phyloP scores from a whole-genome alignment of 805 yeast species.

The Lipomyces spencermartinsiae region DNA sequence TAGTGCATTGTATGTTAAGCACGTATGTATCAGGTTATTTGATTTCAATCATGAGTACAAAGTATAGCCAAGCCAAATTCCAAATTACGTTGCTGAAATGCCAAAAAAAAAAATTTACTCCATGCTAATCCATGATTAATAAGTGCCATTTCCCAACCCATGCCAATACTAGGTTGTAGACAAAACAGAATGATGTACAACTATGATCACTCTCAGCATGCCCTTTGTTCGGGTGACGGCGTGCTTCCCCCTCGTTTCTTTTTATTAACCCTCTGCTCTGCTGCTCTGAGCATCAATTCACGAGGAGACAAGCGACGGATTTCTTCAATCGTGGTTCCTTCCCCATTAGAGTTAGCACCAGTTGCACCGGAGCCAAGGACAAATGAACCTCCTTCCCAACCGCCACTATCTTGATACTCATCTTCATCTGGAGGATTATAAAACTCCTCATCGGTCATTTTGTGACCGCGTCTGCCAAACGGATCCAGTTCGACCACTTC shows the following conservation, averaged over 20 bases:
- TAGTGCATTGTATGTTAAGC: neutral
- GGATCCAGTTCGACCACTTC: conserved; percentile 42
- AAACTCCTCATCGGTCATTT: conserved; percentile 23
- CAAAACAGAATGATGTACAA: neutral
- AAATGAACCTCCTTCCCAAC: conserved; percentile 34
- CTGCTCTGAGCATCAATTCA: conserved; percentile 28
- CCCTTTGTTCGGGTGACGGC: neutral
- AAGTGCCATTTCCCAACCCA: neutral
- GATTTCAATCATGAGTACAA: neutral
- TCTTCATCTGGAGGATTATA: conserved; percentile 18
- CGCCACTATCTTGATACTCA: conserved; percentile 29
- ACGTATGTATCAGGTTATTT: neutral
- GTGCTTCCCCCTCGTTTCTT: neutral
- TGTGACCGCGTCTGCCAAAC: conserved; percentile 17
- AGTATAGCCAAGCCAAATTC: neutral
- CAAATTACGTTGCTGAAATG: neutral
- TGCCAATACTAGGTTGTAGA: neutral
- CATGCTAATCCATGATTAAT: no score
- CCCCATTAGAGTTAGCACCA: neutral
- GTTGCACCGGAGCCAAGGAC: conserved; percentile 32
- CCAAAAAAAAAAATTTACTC: no score
- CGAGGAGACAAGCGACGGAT: conserved; percentile 20
- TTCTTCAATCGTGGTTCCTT: conserved; percentile 13
- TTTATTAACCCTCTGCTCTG: conserved; percentile 20
- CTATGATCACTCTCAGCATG: neutral